Evolutionary conservation across 768 basidiomycete genomes (phyloP).

Genomic region (Coprinellus micaceus): DNA sequence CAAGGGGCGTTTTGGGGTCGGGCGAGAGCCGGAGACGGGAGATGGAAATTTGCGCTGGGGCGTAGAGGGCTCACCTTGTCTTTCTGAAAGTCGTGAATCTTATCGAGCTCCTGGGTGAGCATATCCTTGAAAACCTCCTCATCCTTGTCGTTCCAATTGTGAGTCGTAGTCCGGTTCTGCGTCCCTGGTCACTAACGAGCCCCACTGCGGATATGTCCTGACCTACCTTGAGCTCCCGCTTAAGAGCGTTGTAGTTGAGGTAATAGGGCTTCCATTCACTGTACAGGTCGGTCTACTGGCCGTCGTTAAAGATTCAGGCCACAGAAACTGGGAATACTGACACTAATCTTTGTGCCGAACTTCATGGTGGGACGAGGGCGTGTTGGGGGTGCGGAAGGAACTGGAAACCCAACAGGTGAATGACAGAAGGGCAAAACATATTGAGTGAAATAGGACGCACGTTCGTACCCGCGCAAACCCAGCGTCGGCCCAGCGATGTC

Average conservation of each 20-base stretch:
- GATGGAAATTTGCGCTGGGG: no score
- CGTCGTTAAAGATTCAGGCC: neutral
- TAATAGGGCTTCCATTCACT: conserved; percentile 90
- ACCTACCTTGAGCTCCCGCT: conserved; percentile 82
- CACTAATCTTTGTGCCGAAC: conserved; percentile 76
- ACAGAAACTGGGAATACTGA: conserved; percentile 18
- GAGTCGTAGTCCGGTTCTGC: conserved; percentile 42
- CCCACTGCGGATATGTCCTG: neutral
- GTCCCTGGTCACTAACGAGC: conserved; percentile 2
- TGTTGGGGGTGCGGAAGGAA: no score
- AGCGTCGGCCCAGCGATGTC: neutral
- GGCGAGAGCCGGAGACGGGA: no score
- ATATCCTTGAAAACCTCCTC: conserved; percentile 77
- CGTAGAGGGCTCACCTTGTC: conserved; percentile 54
- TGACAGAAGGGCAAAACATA: neutral
- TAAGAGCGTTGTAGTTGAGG: conserved; percentile 84
- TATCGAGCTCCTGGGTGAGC: conserved; percentile 85
- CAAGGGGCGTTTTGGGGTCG: no score
- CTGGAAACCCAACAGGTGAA: neutral
- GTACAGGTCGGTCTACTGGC: conserved; percentile 54
- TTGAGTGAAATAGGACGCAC: neutral
- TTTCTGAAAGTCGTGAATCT: conserved; percentile 92
- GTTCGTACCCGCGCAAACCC: neutral
- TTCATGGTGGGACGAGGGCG: no score
- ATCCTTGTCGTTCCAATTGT: conserved; percentile 70